These are phyloP conservation scores for Phytophthora quininea DNA, from an alignment of 352 stramenopile genomes.

Conservation along the genomic window DNA sequence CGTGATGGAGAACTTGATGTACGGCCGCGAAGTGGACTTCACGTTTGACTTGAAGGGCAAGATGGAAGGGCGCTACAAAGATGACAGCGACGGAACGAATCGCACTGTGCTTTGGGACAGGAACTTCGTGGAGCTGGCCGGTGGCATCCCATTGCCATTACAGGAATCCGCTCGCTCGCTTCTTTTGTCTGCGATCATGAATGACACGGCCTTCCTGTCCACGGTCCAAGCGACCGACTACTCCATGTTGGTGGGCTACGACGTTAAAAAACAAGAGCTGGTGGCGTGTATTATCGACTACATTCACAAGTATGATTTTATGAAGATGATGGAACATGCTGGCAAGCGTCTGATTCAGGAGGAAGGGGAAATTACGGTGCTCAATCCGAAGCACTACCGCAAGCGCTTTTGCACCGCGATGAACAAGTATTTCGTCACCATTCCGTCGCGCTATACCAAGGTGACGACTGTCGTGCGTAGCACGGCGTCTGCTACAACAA, in stretches of 20 bases:
- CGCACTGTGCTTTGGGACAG: conserved; percentile 82
- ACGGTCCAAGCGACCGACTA: conserved; percentile 88
- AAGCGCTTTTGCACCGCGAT: conserved; percentile 86
- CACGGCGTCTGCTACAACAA: conserved; percentile 29
- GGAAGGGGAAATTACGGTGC: conserved; percentile 88
- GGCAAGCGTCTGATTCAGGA: conserved; percentile 90
- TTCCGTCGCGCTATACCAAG: conserved; percentile 87
- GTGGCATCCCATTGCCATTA: conserved; percentile 80
- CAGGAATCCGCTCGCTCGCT: conserved; percentile 86
- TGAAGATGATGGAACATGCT: conserved; percentile 91
- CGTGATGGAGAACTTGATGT: conserved; percentile 90
- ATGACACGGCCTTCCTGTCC: conserved; percentile 86
- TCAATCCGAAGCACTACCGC: conserved; percentile 88
- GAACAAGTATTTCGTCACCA: conserved; percentile 91
- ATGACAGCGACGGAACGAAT: conserved; percentile 31
- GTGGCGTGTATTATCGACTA: conserved; percentile 91
- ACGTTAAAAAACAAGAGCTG: conserved; percentile 86
- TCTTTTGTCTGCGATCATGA: conserved; percentile 83
- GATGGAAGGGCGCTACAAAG: conserved; percentile 84
- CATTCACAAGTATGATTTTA: conserved; percentile 91
- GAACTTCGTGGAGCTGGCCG: conserved; percentile 87
- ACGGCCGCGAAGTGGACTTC: conserved; percentile 85
- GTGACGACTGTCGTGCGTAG: conserved; percentile 70
- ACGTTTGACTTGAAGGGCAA: conserved; percentile 91
- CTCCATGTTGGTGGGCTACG: conserved; percentile 89